Evolutionary conservation across 768 basidiomycete genomes (phyloP), one percentile per base, ranked within the genome.

Genomic region (Russula olivacea): DNA sequence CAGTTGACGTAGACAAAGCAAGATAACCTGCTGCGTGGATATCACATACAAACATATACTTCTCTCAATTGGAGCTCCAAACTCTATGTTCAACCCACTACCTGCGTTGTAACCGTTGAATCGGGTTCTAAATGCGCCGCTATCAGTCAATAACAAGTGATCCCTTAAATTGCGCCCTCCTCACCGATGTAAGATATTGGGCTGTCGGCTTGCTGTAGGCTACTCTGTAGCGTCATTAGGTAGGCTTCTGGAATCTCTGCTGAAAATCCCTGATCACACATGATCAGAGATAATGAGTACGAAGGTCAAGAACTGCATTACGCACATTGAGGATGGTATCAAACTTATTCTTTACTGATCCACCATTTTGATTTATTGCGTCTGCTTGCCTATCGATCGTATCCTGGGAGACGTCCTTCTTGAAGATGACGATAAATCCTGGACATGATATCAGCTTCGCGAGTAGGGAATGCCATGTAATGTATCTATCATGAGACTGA

Each of bases 341-440:
- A 63, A 78, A 84, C 34, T 59, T 68, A 14, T 78, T 69, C 3
- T 68, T 73, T 17, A 85, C 77, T n/a, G 70, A 55, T 34, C 82
- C 81, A 19, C 82, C 83, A 57, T 77, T 75, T 6, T 53, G 63
- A 21, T 68, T 66, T 12, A 84, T 76, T 1, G 76, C 71, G 0
- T 72, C 63, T 8, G 71, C 75, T 61, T 76, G 83, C 52, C 77
- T 66, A 38, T 79, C 67, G 38, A 85, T 75, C 57, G 78, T 70
- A 10, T 76, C 77, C 41, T 72, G 55, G 28, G 77, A 70, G 45
- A 76, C 81, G 30, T 60, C 50, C 2, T 78, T 71, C 71, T 83
- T 84, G 75, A 86, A 85, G 8, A 82, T 76, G 48, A 86, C 78
- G 58, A 84, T 83, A 68, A 77, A 84, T 66, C 72, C 83, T 84